Conservation (phyloP, 768 basidiomycete species). For the Cystofilobasidium capitatum region DNA sequence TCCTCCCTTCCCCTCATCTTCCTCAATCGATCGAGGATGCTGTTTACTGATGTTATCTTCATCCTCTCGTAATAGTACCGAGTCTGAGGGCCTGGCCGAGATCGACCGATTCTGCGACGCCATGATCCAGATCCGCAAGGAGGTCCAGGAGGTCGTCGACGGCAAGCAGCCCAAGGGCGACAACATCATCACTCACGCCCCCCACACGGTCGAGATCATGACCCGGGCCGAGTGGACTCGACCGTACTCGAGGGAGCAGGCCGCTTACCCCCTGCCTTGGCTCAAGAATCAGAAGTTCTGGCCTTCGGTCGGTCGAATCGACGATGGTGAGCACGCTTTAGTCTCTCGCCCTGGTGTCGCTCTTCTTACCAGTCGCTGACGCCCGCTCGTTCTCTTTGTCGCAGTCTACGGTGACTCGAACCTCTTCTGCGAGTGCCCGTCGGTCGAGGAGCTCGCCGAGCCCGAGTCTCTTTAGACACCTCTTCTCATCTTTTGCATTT, state of each 20-base stretch:
- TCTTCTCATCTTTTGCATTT: not conserved
- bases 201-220: constrained; percentile 73
- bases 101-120: constrained; percentile 81
- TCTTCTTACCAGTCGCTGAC: too few species aligned
- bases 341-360: constrained; percentile 17
- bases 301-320: constrained; percentile 84
- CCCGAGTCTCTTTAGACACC: not conserved
- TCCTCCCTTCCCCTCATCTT: constrained; percentile 48
- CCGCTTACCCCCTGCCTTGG: constrained; percentile 80
- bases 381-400: constrained; percentile 11
- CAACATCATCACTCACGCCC: constrained; percentile 87
- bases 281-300: constrained; percentile 88
- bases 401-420: constrained; percentile 81
- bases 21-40: not conserved
- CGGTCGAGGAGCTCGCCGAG: constrained; percentile 36
- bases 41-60: not conserved
- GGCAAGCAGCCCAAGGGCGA: constrained; percentile 85
- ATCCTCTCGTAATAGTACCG: not conserved
- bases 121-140: constrained; percentile 89
- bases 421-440: constrained; percentile 47
- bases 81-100: constrained; percentile 23
- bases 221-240: constrained; percentile 59
- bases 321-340: constrained; percentile 60
- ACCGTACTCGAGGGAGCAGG: constrained; percentile 79
- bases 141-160: constrained; percentile 73